Conservation (phyloP, 2,329 filamentous ascomycete genomes). For the Exophiala sp. region DNA sequence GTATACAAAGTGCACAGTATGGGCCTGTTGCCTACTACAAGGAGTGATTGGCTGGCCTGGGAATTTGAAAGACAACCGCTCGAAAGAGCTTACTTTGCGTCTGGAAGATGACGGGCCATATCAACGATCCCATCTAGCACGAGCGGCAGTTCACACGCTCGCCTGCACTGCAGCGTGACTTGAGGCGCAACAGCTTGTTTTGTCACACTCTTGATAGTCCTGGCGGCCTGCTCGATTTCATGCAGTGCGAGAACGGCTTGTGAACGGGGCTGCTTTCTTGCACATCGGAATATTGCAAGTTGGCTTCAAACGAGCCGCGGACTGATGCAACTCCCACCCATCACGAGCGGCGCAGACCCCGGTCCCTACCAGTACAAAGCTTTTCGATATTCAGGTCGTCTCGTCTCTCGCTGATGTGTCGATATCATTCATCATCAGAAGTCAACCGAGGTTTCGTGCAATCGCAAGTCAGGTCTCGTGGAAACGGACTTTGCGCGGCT, state of each 20-base stretch:
- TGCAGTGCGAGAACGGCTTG: too few relatives aligned
- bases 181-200: too few relatives aligned
- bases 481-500: slow-evolving; percentile 18
- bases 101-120: slow-evolving; percentile 14
- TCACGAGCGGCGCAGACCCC: too few relatives aligned
- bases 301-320: too few relatives aligned
- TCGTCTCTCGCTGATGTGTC: neutral
- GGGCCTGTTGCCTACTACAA: slow-evolving; percentile 91
- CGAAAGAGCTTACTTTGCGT: slow-evolving; percentile 62
- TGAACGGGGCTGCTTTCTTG: neutral
- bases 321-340: too few relatives aligned
- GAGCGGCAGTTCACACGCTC: too few relatives aligned
- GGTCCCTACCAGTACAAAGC: neutral
- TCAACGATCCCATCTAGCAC: too few relatives aligned
- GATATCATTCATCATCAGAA: too few relatives aligned
- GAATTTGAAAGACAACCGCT: slow-evolving; percentile 69
- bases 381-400: neutral
- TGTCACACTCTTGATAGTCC: too few relatives aligned
- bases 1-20: slow-evolving; percentile 97
- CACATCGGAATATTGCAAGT: neutral
- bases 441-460: neutral
- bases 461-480: neutral
- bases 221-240: too few relatives aligned
- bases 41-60: slow-evolving; percentile 97
- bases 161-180: too few relatives aligned